phyloP scores from a whole-genome alignment of 2,329 filamentous ascomycete genomes.

The Macroventuria anomochaeta region DNA sequence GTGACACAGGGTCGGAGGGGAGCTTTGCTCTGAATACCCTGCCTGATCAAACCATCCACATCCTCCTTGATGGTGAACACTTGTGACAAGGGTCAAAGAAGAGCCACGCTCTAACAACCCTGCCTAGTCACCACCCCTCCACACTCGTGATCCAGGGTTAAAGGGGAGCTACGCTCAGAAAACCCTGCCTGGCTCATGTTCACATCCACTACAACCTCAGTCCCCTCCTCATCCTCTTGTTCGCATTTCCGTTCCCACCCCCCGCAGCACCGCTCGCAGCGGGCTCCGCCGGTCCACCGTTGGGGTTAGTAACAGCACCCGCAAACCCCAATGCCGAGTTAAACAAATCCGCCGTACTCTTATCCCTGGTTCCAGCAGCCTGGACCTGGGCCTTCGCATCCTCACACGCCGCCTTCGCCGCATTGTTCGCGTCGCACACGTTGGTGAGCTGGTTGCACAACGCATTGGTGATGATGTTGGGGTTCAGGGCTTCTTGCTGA shows the following conservation, averaged over 20 bases:
- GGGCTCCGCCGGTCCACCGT: slow-evolving; percentile 36
- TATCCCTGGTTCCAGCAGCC: slow-evolving; percentile 51
- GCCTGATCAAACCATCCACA: background rate
- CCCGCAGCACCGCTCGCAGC: slow-evolving; percentile 21
- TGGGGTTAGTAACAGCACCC: slow-evolving; percentile 43
- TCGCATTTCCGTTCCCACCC: no score
- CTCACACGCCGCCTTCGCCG: slow-evolving; percentile 62
- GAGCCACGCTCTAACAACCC: background rate
- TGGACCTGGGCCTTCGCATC: slow-evolving; percentile 61
- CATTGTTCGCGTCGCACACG: slow-evolving; percentile 68
- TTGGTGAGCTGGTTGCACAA: slow-evolving; percentile 73
- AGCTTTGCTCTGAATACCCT: slow-evolving; percentile 5
- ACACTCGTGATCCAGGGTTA: background rate
- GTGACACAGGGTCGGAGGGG: slow-evolving; percentile 7
- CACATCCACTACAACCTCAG: slow-evolving; percentile 19
- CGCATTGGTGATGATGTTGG: slow-evolving; percentile 75
- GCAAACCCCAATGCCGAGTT: slow-evolving; percentile 50
- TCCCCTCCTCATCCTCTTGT: slow-evolving; percentile 33
- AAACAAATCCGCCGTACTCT: slow-evolving; percentile 51
- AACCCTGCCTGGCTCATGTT: background rate
- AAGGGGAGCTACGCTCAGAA: background rate
- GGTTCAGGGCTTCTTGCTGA: slow-evolving; percentile 73
- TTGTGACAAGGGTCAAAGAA: no score
- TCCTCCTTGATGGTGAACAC: no score
- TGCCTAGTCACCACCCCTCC: background rate